These are phyloP conservation scores for Cyclotella baltica DNA, from an alignment of 108 stramenopile species.

Conservation along the genomic window DNA sequence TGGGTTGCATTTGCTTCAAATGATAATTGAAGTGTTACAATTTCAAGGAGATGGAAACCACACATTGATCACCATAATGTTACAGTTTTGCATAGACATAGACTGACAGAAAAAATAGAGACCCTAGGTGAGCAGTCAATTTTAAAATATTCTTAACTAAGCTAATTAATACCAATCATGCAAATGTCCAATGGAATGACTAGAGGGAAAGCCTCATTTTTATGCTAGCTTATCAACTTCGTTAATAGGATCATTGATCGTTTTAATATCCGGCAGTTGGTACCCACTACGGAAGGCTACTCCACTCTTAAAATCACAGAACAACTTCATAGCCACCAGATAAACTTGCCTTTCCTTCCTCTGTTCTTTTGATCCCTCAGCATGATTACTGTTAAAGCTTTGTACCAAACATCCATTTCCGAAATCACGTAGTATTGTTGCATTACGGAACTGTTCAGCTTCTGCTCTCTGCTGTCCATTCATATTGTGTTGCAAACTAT, in stretches of 20 bases:
- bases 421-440: background rate
- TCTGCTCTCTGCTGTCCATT: background rate
- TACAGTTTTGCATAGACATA: no score
- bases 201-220: background rate
- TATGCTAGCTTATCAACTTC: background rate
- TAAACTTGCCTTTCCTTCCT: background rate
- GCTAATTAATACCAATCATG: no score
- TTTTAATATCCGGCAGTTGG: background rate
- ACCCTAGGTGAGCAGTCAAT: no score
- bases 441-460: background rate
- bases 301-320: conserved; percentile 6
- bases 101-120: no score
- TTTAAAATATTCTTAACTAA: no score
- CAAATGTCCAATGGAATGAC: no score
- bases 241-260: background rate
- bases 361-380: background rate
- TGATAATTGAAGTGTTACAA: no score
- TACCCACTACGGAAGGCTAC: background rate
- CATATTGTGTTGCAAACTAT: background rate
- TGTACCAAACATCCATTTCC: background rate
- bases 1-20: no score
- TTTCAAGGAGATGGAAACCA: no score
- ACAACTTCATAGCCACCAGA: background rate
- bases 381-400: background rate
- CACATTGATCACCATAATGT: no score